Evolutionary conservation across 1,284 basidiomycete species (phyloP).

Genomic region (Coniophora puteana): DNA sequence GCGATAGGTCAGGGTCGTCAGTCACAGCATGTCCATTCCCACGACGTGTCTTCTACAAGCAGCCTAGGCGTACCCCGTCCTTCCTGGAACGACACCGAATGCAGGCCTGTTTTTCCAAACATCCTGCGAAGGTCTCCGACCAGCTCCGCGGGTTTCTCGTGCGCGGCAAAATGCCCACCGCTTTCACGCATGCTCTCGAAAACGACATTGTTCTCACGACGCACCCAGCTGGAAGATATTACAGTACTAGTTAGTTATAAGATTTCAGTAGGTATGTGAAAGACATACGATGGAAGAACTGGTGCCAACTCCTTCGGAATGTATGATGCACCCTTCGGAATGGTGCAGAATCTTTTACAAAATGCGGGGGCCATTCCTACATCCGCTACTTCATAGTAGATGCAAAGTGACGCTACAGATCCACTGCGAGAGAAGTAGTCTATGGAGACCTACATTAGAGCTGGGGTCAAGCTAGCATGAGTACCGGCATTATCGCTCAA

Average conservation of each 20-base stretch:
- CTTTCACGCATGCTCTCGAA: slow-evolving; percentile 27
- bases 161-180: slow-evolving; percentile 40
- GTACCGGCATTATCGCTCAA: slow-evolving; percentile 5
- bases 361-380: neutral
- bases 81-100: slow-evolving; percentile 30
- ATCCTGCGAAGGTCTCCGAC: slow-evolving; percentile 36
- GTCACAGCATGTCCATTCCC: too few species aligned
- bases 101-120: slow-evolving; percentile 39
- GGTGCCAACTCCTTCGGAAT: slow-evolving; percentile 43
- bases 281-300: slow-evolving; percentile 36
- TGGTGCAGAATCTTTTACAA: slow-evolving; percentile 16
- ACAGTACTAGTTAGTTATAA: neutral
- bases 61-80: slow-evolving; percentile 30
- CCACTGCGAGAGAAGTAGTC: slow-evolving; percentile 57
- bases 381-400: slow-evolving; percentile 43
- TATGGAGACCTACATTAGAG: slow-evolving; percentile 55
- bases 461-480: slow-evolving; percentile 25
- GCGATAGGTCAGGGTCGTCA: too few species aligned
- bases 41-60: too few species aligned
- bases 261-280: neutral
- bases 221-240: slow-evolving; percentile 19
- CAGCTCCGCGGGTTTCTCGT: slow-evolving; percentile 32
- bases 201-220: slow-evolving; percentile 15
- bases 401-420: slow-evolving; percentile 49
- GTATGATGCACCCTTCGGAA: slow-evolving; percentile 44